A percentile compares a stretch with the other conserved stretches of the same genome.
Conservation (phyloP, 2,329 filamentous ascomycete species). For the Alternaria tenuissima region DNA sequence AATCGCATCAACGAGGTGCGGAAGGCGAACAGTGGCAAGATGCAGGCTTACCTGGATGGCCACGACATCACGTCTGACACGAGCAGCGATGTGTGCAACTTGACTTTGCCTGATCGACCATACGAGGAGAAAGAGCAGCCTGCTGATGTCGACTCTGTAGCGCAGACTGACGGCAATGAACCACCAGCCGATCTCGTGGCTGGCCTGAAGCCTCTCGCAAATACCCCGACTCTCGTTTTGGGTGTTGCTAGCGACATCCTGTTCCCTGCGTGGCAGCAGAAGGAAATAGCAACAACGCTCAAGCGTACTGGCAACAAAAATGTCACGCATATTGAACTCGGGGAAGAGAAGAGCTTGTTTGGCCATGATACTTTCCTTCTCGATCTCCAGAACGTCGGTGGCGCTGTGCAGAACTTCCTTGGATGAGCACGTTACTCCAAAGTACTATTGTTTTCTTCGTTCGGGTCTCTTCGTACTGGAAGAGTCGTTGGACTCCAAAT, state of each 20-base stretch:
- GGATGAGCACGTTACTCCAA: slow-evolving; percentile 53
- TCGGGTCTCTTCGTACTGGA: background rate
- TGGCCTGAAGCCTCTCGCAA: slow-evolving; percentile 74
- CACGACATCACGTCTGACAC: slow-evolving; percentile 29
- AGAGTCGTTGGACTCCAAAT: background rate
- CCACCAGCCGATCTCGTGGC: slow-evolving; percentile 82
- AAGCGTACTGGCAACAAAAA: slow-evolving; percentile 77
- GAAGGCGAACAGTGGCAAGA: slow-evolving; percentile 64
- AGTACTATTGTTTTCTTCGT: background rate
- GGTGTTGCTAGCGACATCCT: slow-evolving; percentile 95
- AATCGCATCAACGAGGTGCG: slow-evolving; percentile 69
- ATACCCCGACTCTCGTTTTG: slow-evolving; percentile 86
- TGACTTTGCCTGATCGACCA: slow-evolving; percentile 82
- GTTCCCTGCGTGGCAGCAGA: slow-evolving; percentile 98
- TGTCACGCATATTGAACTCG: slow-evolving; percentile 89
- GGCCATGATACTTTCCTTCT: slow-evolving; percentile 96
- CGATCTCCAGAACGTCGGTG: slow-evolving; percentile 90
- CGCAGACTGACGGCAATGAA: slow-evolving; percentile 52
- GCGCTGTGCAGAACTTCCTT: slow-evolving; percentile 81
- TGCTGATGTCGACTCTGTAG: slow-evolving; percentile 30
- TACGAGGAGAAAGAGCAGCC: slow-evolving; percentile 83
- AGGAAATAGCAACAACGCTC: slow-evolving; percentile 88
- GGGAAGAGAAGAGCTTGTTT: slow-evolving; percentile 92
- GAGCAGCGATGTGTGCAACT: slow-evolving; percentile 68
- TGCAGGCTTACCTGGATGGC: slow-evolving; percentile 58